Evolutionary conservation across 2,329 filamentous ascomycete species (phyloP).

Genomic region (Ilyonectria mors-panacis): DNA sequence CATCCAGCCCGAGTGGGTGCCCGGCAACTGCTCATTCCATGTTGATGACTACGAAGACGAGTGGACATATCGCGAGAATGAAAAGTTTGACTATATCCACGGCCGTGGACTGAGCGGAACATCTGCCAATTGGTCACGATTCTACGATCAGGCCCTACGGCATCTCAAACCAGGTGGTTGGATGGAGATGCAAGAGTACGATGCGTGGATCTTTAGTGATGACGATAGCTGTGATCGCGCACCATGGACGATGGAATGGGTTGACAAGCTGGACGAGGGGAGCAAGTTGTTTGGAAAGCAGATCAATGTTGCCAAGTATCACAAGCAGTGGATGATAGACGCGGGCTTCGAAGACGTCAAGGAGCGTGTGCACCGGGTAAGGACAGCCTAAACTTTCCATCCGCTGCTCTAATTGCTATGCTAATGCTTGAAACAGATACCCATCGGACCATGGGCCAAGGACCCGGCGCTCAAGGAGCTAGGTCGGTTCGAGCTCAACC

Average conservation of each 20-base stretch:
- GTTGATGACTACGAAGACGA: constrained; percentile 75
- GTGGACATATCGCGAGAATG: constrained; percentile 48
- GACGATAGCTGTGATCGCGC: constrained; percentile 56
- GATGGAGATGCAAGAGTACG: constrained; percentile 59
- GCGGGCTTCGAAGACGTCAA: constrained; percentile 56
- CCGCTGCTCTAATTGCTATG: rapidly evolving
- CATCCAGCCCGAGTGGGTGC: constrained; percentile 69
- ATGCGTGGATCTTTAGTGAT: constrained; percentile 57
- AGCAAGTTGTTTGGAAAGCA: constrained; percentile 56
- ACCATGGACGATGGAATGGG: constrained; percentile 58
- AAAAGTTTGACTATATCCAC: constrained; percentile 58
- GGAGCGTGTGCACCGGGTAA: constrained; percentile 36
- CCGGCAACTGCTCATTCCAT: constrained; percentile 74
- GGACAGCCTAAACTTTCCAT: neutral
- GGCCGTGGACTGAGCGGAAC: constrained; percentile 53
- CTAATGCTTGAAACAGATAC: constrained; percentile 48
- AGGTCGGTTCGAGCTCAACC: constrained; percentile 53
- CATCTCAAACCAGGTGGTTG: constrained; percentile 54
- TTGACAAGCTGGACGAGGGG: constrained; percentile 53
- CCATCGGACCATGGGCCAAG: constrained; percentile 57
- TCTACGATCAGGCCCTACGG: constrained; percentile 48
- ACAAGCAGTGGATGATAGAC: constrained; percentile 57
- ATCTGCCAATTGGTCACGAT: constrained; percentile 51
- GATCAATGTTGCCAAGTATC: constrained; percentile 55
- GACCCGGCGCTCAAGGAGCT: constrained; percentile 55